phyloP scores from a whole-genome alignment of 192 early-diverging fungal genomes.

The Coemansia sp. region DNA sequence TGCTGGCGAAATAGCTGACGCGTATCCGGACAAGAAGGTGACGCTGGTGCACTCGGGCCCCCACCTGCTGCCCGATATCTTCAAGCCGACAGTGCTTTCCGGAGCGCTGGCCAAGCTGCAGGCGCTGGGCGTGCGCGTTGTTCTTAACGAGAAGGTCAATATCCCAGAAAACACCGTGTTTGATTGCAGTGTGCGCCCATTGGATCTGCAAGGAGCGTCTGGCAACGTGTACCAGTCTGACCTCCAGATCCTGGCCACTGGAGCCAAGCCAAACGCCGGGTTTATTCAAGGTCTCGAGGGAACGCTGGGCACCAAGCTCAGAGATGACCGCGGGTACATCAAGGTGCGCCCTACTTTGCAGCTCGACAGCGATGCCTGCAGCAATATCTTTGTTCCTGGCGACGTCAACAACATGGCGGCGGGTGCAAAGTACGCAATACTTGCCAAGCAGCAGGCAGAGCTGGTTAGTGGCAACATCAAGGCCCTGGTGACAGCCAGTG shows the following conservation, averaged over 20 bases:
- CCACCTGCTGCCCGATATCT: constrained; percentile 53
- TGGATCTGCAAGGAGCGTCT: constrained; percentile 47
- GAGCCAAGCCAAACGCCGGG: constrained; percentile 44
- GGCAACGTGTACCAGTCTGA: constrained; percentile 58
- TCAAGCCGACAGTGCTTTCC: constrained; percentile 42
- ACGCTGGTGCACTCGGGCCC: constrained; percentile 52
- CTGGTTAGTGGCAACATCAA: constrained; percentile 36
- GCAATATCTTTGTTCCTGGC: constrained; percentile 58
- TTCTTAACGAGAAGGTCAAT: constrained; percentile 55
- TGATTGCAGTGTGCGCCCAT: constrained; percentile 36
- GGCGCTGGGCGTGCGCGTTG: constrained; percentile 50
- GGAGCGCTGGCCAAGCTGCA: constrained; percentile 46
- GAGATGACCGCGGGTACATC: constrained; percentile 43
- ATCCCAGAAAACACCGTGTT: constrained; percentile 30
- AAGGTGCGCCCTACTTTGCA: constrained; percentile 56
- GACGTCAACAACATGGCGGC: constrained; percentile 52
- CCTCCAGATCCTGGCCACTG: constrained; percentile 57
- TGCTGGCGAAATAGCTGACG: constrained; percentile 58
- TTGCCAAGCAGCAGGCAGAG: constrained; percentile 23
- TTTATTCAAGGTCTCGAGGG: constrained; percentile 51
- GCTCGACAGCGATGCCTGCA: constrained; percentile 20
- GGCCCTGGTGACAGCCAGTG: constrained; percentile 15
- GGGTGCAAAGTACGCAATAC: constrained; percentile 30
- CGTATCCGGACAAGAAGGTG: constrained; percentile 52
- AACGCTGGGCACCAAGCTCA: constrained; percentile 20